A percentile compares a stretch with the other conserved stretches of the same genome.
These are phyloP conservation scores for Nannochloropsis salina DNA, from an alignment of 108 stramenopile species.

Conservation along the genomic window DNA sequence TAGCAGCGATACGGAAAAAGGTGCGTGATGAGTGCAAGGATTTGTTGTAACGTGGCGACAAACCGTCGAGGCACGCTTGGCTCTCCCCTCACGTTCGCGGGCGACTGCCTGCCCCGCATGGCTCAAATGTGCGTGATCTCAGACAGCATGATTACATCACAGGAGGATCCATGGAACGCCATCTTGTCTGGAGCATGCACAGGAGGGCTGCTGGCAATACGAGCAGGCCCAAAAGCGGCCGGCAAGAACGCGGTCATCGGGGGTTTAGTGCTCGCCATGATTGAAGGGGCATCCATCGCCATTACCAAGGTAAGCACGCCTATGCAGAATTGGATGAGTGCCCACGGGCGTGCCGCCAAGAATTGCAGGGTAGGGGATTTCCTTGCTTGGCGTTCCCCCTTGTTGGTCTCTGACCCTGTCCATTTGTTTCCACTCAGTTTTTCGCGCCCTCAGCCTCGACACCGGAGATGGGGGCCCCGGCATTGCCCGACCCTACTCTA, in stretches of 20 bases:
- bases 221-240: slow-evolving; percentile 92
- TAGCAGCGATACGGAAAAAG: slow-evolving; percentile 20
- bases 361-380: no score
- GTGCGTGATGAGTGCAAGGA: neutral
- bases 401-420: no score
- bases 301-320: slow-evolving; percentile 42
- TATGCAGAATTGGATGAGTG: neutral
- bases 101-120: neutral
- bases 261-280: slow-evolving; percentile 85
- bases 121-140: neutral
- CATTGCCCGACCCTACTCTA: neutral
- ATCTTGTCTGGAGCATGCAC: slow-evolving; percentile 85
- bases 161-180: slow-evolving; percentile 98
- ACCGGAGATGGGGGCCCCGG: neutral
- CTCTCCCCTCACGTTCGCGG: neutral
- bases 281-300: slow-evolving; percentile 91
- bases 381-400: no score
- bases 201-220: slow-evolving; percentile 82
- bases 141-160: neutral
- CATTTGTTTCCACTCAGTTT: neutral
- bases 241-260: slow-evolving; percentile 84
- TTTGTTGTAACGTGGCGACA: no score
- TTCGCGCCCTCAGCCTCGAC: slow-evolving; percentile 3
- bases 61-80: no score
- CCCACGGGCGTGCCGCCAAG: no score